Evolutionary conservation across 1,284 basidiomycete genomes (phyloP), one percentile per base, ranked within the genome.

Genomic region (Irpex rosettiformis): DNA sequence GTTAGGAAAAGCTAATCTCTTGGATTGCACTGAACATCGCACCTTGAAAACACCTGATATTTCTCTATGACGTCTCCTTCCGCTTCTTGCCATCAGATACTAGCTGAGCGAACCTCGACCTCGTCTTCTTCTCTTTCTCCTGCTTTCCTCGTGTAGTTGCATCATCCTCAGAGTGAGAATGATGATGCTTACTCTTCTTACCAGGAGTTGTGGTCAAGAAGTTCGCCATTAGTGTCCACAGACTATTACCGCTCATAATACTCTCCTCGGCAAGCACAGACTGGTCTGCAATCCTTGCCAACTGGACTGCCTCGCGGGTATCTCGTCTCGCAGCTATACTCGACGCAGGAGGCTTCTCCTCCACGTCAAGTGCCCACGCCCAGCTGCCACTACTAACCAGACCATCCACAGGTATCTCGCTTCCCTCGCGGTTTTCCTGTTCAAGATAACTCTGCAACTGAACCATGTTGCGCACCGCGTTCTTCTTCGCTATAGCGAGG

Each of bases 321-420:
- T 93, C 91, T 54, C 89, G 74, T 58, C 91, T 75, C 29, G 89
- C 85, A 29, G 89, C 88, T 64, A 94, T 91, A 61, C 89, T 91
- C 65, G 88, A 90, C 3, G 92, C 86, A 6, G 91, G 91, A 4
- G 91, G 91, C 27, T 77, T 77, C 71, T 94, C 91, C 55, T 85
- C 78, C n/a, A 73, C 79, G 63, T 89, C 86, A 57, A 92, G 70
- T 21, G 84, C 86, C 91, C 87, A 93, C 16, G 86, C 84, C 84
- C 87, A 91, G 62, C 77, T 79, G 22, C 77, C 81, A 30, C 78
- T 76, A 4, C 77, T 74, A 4, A 78, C 67, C 28, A 81, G 62
- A n/a, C 76, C 77, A 64, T 84, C 81, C 67, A 79, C 80, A 57
- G 84, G 56, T 72, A 73, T 40, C 64, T 55, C 30, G 37, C 22